phyloP scores from a whole-genome alignment of 2,329 filamentous ascomycete species.

The Colletotrichum costaricense region DNA sequence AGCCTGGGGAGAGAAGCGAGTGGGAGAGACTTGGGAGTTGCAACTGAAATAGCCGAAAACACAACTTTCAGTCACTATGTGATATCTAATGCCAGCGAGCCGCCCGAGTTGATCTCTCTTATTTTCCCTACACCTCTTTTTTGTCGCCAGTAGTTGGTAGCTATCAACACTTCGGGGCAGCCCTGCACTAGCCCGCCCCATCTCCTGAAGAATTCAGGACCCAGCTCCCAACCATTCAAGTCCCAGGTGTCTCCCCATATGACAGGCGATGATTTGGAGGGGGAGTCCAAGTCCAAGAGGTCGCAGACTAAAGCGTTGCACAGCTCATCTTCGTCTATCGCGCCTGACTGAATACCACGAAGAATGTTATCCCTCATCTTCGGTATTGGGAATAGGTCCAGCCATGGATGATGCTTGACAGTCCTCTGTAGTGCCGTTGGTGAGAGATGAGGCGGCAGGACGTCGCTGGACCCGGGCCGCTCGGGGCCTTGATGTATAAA shows the following conservation, averaged over 20 bases:
- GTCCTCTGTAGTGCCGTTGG: background rate
- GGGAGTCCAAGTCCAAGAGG: background rate
- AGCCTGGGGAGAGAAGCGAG: background rate
- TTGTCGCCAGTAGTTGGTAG: background rate
- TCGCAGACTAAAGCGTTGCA: background rate
- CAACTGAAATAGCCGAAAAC: background rate
- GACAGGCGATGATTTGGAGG: background rate
- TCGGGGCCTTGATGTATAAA: background rate
- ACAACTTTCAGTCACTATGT: background rate
- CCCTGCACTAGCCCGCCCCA: background rate
- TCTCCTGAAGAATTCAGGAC: background rate
- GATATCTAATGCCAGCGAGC: background rate
- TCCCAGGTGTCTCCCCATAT: background rate
- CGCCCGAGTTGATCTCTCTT: background rate
- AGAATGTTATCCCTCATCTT: background rate
- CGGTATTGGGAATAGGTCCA: background rate
- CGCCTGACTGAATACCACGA: background rate
- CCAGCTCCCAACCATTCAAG: background rate
- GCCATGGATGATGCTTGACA: background rate
- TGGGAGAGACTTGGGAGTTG: conserved; percentile 33
- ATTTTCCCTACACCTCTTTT: background rate
- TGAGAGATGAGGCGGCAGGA: background rate
- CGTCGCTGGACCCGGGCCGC: background rate
- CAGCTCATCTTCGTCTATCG: background rate
- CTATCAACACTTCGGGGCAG: background rate